Conservation (phyloP, 345 rosid genomes). For the Camelina hispida region DNA sequence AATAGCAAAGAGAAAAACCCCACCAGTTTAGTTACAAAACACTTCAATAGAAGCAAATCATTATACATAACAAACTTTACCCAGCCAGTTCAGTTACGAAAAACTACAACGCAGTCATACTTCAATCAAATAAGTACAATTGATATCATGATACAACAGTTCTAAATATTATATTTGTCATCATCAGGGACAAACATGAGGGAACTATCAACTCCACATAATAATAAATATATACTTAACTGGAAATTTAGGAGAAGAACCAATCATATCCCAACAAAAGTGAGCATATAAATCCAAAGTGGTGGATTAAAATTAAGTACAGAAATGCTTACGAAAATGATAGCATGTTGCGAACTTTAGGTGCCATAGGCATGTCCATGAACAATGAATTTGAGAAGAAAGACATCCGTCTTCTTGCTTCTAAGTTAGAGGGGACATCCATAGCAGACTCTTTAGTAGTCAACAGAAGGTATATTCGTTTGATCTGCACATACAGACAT, state of each 20-base stretch:
- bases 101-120: slow-evolving; percentile 16
- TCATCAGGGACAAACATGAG: neutral
- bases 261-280: slow-evolving; percentile 6
- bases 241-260: slow-evolving; percentile 16
- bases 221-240: neutral
- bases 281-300: slow-evolving; percentile 6
- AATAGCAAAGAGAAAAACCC: slow-evolving; percentile 31
- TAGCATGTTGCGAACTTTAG: slow-evolving; percentile 99
- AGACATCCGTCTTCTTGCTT: slow-evolving; percentile 97
- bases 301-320: slow-evolving; percentile 5
- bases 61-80: neutral
- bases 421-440: slow-evolving; percentile 99
- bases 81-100: neutral
- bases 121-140: slow-evolving; percentile 2
- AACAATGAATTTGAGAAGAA: slow-evolving; percentile 98
- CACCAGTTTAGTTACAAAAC: slow-evolving; percentile 18
- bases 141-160: slow-evolving; percentile 32
- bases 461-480: slow-evolving; percentile 74
- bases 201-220: slow-evolving; percentile 15
- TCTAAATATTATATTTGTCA: slow-evolving; percentile 3
- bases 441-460: slow-evolving; percentile 98
- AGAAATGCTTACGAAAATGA: slow-evolving; percentile 91
- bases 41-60: slow-evolving; percentile 4
- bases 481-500: slow-evolving; percentile 58
- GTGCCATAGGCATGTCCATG: slow-evolving; percentile 97